Base-by-base conservation (phyloP, 306 rosid species). In the Biancaea sappan region DNA sequence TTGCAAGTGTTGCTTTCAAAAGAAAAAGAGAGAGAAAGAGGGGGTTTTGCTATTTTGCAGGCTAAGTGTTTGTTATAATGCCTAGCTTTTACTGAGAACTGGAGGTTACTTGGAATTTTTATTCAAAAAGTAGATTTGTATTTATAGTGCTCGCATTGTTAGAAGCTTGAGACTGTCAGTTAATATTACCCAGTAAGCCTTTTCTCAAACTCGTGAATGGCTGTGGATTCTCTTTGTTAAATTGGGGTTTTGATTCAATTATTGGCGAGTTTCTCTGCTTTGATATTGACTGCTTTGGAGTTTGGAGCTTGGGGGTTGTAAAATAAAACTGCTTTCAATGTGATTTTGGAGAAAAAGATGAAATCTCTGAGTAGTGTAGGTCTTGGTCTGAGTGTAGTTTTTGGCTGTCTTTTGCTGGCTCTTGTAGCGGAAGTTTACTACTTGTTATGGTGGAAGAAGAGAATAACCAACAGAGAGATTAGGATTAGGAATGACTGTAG, bases 381-480 rank as follows among this genome's bases (percentile, higher is more conserved):
- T 34, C 90, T 94, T 81, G 99, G 96, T 79, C 68, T 94, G 35
- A 91, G 99, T 73, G 89, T 94, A 70, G 84, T 94, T 29, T 94
- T 94, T 71, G 92, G 90, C 50, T 92, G 93, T 75, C 96, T 94
- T 46, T 78, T 94, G 83, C 89, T 94, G 62, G 99, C 97, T 79
- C 89, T 94, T 62, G 86, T 92, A 29, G 97, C 95, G 71, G 99
- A 94, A 85, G 93, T 94, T 76, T 94, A 90, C 86, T 94, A 94
- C 60, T 74, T 94, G 79, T 58, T 94, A 38, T 92, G 99, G 99
- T 90, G 98, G 98, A 94, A 94, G 89, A 94, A 92, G 85, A 90
- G 88, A 66, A 85, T 90, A 77, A 83, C 86, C 57, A 82, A 54
- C 63, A 90, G 92, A 81, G 92, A 86, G n/a, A 56, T 56, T 37